Evolutionary conservation across 2,329 filamentous ascomycete species (phyloP), one percentile per base, ranked within the genome.

Genomic region (Fusarium sp.): DNA sequence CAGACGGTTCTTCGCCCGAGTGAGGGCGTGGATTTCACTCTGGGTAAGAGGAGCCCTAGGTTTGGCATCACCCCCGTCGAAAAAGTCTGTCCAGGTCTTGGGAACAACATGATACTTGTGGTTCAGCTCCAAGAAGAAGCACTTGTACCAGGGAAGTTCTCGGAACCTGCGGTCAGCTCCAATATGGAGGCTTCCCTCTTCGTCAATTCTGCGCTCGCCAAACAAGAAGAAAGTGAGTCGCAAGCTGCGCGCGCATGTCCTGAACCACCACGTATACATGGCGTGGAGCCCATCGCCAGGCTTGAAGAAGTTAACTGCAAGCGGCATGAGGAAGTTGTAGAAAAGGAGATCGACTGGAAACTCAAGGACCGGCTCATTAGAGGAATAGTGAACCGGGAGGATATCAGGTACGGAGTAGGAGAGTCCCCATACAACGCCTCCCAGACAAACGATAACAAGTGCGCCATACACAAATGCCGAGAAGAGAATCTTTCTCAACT

Each of bases 181-280:
- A 30, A 91, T 85, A 43, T 88, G 84, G 56, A 93, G 85, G 27
- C 86, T 87, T 9, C 95, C 94, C 83, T 98, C 95, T 81, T 99
- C 96, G 70, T 98, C 94, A 25, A 90, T 86, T 32, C 88, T 88
- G 68, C 94, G 90, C 76, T 97, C 93, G 15, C 94, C 95, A 80
- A 99, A 98, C 47, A 99, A 89, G 81, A 99, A 99, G 85, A 95
- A 94, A 2, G 95, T 97, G 38, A 99, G 86, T 25, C 96, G 90
- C 62, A 99, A 86, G 45, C 88, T 85, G 60, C 94, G 89, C 14
- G 95, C 97, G 80, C 95, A 98, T 77, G 90, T 91, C 75, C 93
- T 92, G 85, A 99, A 98, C 95, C 97, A 99, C 96, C 96, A 98
- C 9, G 91, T 92, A 81, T 98, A 99, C 87, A 98, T 92, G 64